Evolutionary conservation across 106 monocot species (phyloP).

Genomic region (Dendrobium chrysotoxum): DNA sequence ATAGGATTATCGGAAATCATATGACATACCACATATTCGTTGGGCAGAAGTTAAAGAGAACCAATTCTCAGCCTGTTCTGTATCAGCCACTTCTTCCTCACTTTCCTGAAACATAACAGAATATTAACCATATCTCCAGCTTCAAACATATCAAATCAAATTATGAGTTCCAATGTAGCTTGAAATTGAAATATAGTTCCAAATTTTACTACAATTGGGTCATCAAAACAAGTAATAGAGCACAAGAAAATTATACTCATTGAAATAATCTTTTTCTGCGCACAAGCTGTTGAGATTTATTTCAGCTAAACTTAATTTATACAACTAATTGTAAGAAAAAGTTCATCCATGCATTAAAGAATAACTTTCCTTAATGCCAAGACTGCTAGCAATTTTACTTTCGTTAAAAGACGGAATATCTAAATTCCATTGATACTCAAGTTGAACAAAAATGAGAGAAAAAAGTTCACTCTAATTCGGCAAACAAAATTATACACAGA

Average conservation of each 20-base stretch:
- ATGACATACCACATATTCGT: constrained; percentile 79
- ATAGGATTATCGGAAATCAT: neutral
- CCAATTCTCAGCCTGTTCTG: constrained; percentile 99
- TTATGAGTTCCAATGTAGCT: neutral
- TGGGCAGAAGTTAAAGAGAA: constrained; percentile 98
- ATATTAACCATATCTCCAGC: neutral
- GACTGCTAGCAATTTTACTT: neutral
- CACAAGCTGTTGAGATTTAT: neutral
- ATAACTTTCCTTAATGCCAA: neutral
- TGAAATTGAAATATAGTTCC: neutral
- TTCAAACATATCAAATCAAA: neutral
- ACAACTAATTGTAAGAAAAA: neutral
- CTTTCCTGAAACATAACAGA: constrained; percentile 62
- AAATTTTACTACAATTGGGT: neutral
- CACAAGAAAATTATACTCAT: neutral
- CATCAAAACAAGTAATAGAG: neutral
- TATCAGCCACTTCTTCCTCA: constrained; percentile 97
- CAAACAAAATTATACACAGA: neutral
- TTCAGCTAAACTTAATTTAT: neutral
- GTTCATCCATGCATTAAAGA: neutral
- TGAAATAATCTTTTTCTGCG: neutral
- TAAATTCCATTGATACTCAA: neutral
- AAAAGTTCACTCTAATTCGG: neutral
- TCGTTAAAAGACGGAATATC: neutral
- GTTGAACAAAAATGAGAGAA: constrained; percentile 1